phyloP scores from a whole-genome alignment of 768 basidiomycete genomes.

The Termitomyces sp. region DNA sequence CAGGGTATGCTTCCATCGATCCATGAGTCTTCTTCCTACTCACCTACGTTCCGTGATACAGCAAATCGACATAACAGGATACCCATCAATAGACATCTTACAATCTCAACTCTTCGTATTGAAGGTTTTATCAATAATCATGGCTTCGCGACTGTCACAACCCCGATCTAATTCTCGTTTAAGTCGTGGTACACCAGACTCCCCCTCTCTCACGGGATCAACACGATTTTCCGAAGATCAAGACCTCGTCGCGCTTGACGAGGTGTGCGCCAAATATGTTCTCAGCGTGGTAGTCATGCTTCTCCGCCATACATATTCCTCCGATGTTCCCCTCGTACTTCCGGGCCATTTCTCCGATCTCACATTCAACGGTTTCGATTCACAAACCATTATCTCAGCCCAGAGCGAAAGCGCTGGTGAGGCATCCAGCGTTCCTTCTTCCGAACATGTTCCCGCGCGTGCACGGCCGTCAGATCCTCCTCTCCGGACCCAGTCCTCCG shows the following conservation, averaged over 20 bases:
- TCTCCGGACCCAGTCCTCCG: constrained; percentile 42
- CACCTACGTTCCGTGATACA: constrained; percentile 20
- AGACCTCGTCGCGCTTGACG: constrained; percentile 76
- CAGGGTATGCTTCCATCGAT: constrained; percentile 45
- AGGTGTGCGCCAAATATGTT: constrained; percentile 76
- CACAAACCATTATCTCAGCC: constrained; percentile 37
- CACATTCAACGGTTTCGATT: constrained; percentile 71
- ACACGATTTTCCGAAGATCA: constrained; percentile 35
- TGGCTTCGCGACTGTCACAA: constrained; percentile 73
- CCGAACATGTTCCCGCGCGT: constrained; percentile 4
- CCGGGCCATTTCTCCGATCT: constrained; percentile 59
- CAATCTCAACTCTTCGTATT: constrained; percentile 87
- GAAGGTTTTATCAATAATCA: constrained; percentile 73
- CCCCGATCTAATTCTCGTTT: constrained; percentile 41
- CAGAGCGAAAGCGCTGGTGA: constrained; percentile 13
- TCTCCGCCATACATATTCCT: constrained; percentile 64
- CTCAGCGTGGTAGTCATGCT: constrained; percentile 82
- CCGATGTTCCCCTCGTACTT: constrained; percentile 51
- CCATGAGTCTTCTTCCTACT: background rate
- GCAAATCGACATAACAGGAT: constrained; percentile 53
- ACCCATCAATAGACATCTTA: constrained; percentile 63
- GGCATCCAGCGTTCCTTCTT: constrained; percentile 10
- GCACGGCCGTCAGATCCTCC: constrained; percentile 9
- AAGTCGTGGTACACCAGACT: constrained; percentile 37
- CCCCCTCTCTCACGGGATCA: constrained; percentile 32